These are phyloP conservation scores for Epichloe elymi DNA, from an alignment of 2,329 filamentous ascomycete species.

Conservation along the genomic window DNA sequence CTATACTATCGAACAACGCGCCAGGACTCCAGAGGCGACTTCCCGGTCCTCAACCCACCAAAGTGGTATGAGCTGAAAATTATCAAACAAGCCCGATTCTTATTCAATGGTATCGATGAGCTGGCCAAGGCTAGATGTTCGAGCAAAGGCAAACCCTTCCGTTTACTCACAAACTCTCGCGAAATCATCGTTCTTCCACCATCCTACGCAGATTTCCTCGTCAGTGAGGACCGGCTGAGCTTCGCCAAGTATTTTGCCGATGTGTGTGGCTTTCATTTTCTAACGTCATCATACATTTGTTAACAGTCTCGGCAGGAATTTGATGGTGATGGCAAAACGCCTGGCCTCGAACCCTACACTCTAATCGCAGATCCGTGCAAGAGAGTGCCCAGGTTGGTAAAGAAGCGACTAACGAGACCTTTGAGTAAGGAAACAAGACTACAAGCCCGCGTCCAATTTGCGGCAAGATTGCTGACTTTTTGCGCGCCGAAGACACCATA, in stretches of 20 bases:
- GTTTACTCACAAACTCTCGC: slow-evolving; percentile 7
- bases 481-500: not conserved
- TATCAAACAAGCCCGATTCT: slow-evolving; percentile 3
- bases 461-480: not conserved
- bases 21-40: not conserved
- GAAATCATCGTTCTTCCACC: slow-evolving; percentile 7
- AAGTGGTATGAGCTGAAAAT: slow-evolving; percentile 6
- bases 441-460: not conserved
- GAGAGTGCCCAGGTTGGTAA: slow-evolving; percentile 4
- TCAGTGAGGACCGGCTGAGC: slow-evolving; percentile 3
- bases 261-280: not conserved
- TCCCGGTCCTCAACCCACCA: slow-evolving; percentile 3
- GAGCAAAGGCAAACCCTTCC: slow-evolving; percentile 3
- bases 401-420: slow-evolving; percentile 6
- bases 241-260: slow-evolving; percentile 7
- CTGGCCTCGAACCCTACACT: slow-evolving; percentile 6
- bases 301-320: slow-evolving; percentile 4
- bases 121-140: slow-evolving; percentile 3
- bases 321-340: slow-evolving; percentile 7
- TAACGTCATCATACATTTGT: not conserved
- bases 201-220: slow-evolving; percentile 5
- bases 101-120: slow-evolving; percentile 5
- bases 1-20: not conserved
- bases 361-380: slow-evolving; percentile 6
- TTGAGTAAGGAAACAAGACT: slow-evolving; percentile 1